phyloP scores from a whole-genome alignment of 2,329 filamentous ascomycete genomes.

The Monilinia polystroma region DNA sequence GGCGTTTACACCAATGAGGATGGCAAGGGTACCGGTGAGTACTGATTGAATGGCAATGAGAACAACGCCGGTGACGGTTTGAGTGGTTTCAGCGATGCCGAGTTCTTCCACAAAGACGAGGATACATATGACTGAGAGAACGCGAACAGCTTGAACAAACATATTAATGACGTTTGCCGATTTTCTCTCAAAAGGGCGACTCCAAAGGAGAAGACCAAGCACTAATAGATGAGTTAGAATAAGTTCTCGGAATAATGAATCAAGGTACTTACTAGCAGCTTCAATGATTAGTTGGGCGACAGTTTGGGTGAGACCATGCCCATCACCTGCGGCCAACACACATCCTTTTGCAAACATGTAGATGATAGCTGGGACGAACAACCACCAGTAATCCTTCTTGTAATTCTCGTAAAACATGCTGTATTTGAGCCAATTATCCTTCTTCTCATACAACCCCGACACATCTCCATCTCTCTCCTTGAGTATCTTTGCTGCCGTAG shows the following conservation, averaged over 20 bases:
- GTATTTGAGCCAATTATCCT: conserved; percentile 91
- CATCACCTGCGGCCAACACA: conserved; percentile 80
- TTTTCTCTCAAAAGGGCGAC: conserved; percentile 80
- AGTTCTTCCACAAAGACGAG: conserved; percentile 93
- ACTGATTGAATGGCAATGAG: conserved; percentile 88
- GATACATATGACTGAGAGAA: conserved; percentile 85
- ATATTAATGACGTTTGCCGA: conserved; percentile 94
- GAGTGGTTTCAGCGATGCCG: conserved; percentile 83
- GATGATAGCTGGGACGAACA: conserved; percentile 84
- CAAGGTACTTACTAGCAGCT: conserved; percentile 47
- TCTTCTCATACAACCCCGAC: conserved; percentile 77
- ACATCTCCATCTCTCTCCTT: conserved; percentile 74
- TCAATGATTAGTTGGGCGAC: conserved; percentile 80
- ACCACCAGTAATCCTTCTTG: conserved; percentile 94
- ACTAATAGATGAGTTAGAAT: conserved; percentile 43
- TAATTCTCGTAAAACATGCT: conserved; percentile 96
- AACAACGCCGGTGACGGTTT: conserved; percentile 90
- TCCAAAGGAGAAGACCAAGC: conserved; percentile 77
- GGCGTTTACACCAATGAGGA: conserved; percentile 86
- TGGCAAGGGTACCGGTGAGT: conserved; percentile 77
- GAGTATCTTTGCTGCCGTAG: conserved; percentile 68
- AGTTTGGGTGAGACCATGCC: conserved; percentile 79
- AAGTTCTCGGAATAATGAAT: neutral
- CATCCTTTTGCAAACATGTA: conserved; percentile 91
- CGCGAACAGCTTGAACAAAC: conserved; percentile 81